These are phyloP conservation scores for Meyerozyma smithsonii DNA, from an alignment of 1,139 yeast genomes.

Conservation along the genomic window DNA sequence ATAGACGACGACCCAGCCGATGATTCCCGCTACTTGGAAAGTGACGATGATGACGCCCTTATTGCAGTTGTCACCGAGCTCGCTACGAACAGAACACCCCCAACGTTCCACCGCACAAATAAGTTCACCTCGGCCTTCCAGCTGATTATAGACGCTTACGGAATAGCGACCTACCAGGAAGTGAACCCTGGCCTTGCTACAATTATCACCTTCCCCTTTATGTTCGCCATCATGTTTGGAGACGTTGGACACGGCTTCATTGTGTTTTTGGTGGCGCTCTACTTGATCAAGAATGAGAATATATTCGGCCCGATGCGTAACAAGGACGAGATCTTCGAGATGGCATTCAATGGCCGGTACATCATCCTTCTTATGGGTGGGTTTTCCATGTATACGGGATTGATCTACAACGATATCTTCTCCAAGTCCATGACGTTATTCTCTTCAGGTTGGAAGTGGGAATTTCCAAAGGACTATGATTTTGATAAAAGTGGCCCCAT, in stretches of 20 bases:
- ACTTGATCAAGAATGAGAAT: conserved; percentile 65
- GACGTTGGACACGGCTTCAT: conserved; percentile 95
- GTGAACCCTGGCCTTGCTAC: conserved; percentile 96
- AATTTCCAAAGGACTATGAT: conserved; percentile 58
- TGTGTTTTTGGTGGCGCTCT: conserved; percentile 65
- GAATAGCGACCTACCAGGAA: conserved; percentile 89
- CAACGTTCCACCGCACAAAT: conserved; percentile 87
- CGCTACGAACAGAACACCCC: conserved; percentile 81
- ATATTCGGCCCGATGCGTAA: conserved; percentile 58
- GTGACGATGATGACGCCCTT: conserved; percentile 24
- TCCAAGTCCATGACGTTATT: conserved; percentile 86
- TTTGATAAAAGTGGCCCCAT: conserved; percentile 46
- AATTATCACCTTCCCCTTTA: conserved; percentile 91
- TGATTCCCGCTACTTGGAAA: conserved; percentile 14
- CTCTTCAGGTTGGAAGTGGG: conserved; percentile 86
- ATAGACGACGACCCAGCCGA: conserved; percentile 37
- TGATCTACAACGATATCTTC: conserved; percentile 87
- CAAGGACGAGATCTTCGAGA: conserved; percentile 90
- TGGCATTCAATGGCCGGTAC: conserved; percentile 93
- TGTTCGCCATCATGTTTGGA: conserved; percentile 99
- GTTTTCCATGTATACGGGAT: conserved; percentile 91
- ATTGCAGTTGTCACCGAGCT: conserved; percentile 70
- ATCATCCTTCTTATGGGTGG: conserved; percentile 86
- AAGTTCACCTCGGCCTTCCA: conserved; percentile 93
- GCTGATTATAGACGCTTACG: conserved; percentile 90